Evolutionary conservation across 2,329 filamentous ascomycete species (phyloP).

Genomic region (Trematosphaeria pertusa): DNA sequence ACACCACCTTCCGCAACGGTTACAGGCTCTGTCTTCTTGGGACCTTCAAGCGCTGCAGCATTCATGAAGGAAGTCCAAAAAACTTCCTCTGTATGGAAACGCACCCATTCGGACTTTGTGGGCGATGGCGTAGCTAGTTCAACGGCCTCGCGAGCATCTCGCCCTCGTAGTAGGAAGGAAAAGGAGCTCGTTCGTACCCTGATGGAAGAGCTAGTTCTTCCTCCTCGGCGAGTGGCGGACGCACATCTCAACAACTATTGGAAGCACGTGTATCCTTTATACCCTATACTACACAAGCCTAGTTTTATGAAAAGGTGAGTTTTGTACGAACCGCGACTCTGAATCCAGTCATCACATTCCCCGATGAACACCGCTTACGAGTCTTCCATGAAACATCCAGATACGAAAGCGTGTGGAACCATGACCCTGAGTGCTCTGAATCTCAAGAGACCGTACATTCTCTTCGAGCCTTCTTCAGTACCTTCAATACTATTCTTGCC

Average conservation of each 20-base stretch:
- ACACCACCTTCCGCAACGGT: slow-evolving; percentile 4
- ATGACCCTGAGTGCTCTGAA: background rate
- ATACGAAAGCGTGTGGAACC: slow-evolving; percentile 5
- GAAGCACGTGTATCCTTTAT: slow-evolving; percentile 10
- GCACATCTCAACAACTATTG: slow-evolving; percentile 9
- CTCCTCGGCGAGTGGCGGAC: slow-evolving; percentile 8
- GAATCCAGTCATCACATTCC: no score
- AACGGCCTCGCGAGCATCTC: background rate
- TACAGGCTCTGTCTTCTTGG: slow-evolving; percentile 9
- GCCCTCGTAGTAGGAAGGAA: background rate
- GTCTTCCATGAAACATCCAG: no score
- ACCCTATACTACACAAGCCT: slow-evolving; percentile 10
- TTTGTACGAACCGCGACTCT: no score
- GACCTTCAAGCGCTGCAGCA: slow-evolving; percentile 9
- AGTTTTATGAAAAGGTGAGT: slow-evolving; percentile 5
- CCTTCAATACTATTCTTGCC: slow-evolving; percentile 32
- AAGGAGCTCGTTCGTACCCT: background rate
- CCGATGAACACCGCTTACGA: no score
- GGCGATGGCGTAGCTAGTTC: background rate
- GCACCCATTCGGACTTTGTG: background rate
- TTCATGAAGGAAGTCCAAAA: slow-evolving; percentile 10
- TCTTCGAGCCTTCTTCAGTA: slow-evolving; percentile 15
- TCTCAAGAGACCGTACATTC: slow-evolving; percentile 4
- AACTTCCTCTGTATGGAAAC: background rate
- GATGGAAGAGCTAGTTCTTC: slow-evolving; percentile 11